These are phyloP conservation scores for Aspergillus sclerotialis DNA, from an alignment of 2,329 filamentous ascomycete species.

Conservation along the genomic window DNA sequence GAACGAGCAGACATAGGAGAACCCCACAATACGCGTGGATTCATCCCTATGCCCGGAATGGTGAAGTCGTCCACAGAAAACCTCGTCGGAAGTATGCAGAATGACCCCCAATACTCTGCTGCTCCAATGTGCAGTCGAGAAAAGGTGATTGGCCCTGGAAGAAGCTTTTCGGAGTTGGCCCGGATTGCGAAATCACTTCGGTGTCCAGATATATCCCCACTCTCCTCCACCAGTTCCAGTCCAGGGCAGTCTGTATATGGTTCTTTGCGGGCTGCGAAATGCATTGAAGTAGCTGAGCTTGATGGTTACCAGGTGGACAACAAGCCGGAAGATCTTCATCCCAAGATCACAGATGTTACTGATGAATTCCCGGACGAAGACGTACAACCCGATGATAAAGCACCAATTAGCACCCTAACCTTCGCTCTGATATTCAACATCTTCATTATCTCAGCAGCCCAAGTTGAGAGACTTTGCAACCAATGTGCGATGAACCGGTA, in stretches of 20 bases:
- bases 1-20: conserved; percentile 7
- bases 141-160: conserved; percentile 2
- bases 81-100: conserved; percentile 13
- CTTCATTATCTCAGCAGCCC: conserved; percentile 19
- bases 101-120: conserved; percentile 2
- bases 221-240: conserved; percentile 1
- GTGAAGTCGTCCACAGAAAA: conserved; percentile 21
- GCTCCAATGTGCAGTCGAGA: conserved; percentile 2
- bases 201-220: conserved; percentile 1
- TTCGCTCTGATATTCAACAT: conserved; percentile 25
- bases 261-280: conserved; percentile 5
- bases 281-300: conserved; percentile 27
- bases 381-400: conserved; percentile 7
- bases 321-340: conserved; percentile 9
- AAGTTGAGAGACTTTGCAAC: conserved; percentile 17
- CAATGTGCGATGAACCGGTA: conserved; percentile 18
- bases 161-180: conserved; percentile 6
- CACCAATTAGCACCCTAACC: conserved; percentile 13
- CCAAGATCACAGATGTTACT: conserved; percentile 14
- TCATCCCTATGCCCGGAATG: conserved; percentile 28
- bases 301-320: conserved; percentile 27
- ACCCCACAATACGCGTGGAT: conserved; percentile 26
- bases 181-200: conserved; percentile 1
- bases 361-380: conserved; percentile 7
- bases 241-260: conserved; percentile 2